Base-by-base conservation (phyloP, 23 red algal species). In the Pyropia yezoensis region DNA sequence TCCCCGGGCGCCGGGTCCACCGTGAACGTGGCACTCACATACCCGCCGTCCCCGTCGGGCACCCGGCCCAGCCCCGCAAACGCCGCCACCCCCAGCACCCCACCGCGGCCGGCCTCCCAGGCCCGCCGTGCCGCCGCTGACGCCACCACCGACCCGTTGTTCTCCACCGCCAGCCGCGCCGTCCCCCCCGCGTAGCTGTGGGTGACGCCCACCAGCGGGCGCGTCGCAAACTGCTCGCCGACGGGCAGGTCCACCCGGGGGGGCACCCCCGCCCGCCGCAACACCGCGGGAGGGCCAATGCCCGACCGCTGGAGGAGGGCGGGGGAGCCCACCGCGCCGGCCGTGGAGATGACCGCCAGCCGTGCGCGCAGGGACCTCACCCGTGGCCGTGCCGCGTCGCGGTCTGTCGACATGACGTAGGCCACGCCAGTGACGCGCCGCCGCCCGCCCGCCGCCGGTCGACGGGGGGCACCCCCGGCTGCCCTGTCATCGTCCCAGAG, bases 271-370 rank as follows among this genome's bases (percentile, higher is more conserved):
- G 61, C 32, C 12, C 65, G 19, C 45, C 27, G 27, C 49, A 93
- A 61, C 27, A 67, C 26, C 29, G 65, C 24, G 7, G 22, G n/a
- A 18, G 78, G 74, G 14, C 88, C 88, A 53, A 93, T 65, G 0
- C 88, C 88, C 4, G 88, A 93, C 26, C 77, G 60, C 73, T 80
- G 74, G 19, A 93, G 70, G 25, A 93, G 45, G 22, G 77, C 61
- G 1, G 88, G 88, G 18, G 77, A 79, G 16, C 72, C 78, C 49
- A 67, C 74, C 21, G 88, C 65, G 17, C 88, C 88, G 14, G 88
- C 78, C 17, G 78, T 53, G 7, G 65, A 15, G 14, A 93, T 63
- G 3, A 93, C 63, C 47, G 77, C 73, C 19, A 52, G 27, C 25
- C 55, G 26, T 7, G 73, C 78, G 14, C 39, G 33, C 4, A n/a